Base-by-base conservation (phyloP, 345 rosid species). In the Hibiscus mutabilis region DNA sequence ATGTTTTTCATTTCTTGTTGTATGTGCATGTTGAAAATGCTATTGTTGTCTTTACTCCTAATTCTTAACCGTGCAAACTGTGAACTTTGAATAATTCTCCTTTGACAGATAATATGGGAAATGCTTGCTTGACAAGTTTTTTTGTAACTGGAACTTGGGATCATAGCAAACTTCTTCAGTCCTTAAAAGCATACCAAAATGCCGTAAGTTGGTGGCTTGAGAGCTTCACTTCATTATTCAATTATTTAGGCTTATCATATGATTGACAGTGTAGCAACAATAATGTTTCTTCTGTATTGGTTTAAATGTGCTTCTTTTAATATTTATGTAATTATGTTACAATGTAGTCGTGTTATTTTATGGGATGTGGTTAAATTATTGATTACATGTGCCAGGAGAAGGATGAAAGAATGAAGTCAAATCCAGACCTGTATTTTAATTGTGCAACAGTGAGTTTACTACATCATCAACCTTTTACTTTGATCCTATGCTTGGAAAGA, bases 111-210 rank as follows among this genome's bases (percentile, higher is more conserved):
- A 87, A 87, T 78, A 84, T 89, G 76, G 91, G 94, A 75, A 89
- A 89, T 80, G 94, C 94, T 60, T 84, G 85, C 58, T 82, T 89
- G 73, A 89, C 94, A 15, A 84, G 90, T 59, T 89, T 86, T 63
- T 89, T 89, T 76, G 78, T 83, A 46, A 82, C 84, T 62, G 91
- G 94, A 76, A 82, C 86, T 51, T 89, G 91, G 94, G 91, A 89
- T 70, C 90, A 85, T 72, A 75, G 72, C 81, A 87, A 85, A 69
- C 90, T 89, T 74, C 81, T 77, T 59, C 94, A 87, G 55, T 84
- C 94, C 42, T 75, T 85, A 73, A 89, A 89, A 79, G 88, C 94
- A 8, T 89, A 89, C 76, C 94, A 85, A 75, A 85, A 87, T 84
- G 94, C 94, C 76, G 94, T 89, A 76, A 85, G 91, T 72, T 29